phyloP scores from a whole-genome alignment of 2,329 filamentous ascomycete species.

The Teratosphaeria gauchensis region DNA sequence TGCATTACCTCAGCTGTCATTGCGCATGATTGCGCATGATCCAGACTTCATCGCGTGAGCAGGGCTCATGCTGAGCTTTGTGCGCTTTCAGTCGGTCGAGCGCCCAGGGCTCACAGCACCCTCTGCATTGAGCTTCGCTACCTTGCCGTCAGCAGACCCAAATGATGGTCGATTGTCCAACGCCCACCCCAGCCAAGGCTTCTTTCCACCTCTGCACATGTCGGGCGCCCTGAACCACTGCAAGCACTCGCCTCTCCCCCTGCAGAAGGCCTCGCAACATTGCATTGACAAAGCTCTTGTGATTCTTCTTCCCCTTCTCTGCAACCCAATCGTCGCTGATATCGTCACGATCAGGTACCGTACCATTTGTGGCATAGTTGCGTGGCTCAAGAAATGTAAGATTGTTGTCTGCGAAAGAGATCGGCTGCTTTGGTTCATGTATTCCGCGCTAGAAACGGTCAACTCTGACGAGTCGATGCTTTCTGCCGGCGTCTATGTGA shows the following conservation, averaged over 20 bases:
- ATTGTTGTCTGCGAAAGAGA: slow-evolving; percentile 26
- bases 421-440: slow-evolving; percentile 26
- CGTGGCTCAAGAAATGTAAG: slow-evolving; percentile 23
- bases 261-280: slow-evolving; percentile 24
- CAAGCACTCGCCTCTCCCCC: slow-evolving; percentile 23
- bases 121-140: slow-evolving; percentile 14
- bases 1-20: too few relatives aligned
- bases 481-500: slow-evolving; percentile 16
- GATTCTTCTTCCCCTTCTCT: not conserved
- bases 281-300: slow-evolving; percentile 5
- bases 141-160: slow-evolving; percentile 6
- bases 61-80: not conserved
- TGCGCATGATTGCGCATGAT: not conserved
- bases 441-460: slow-evolving; percentile 23
- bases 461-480: slow-evolving; percentile 14
- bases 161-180: slow-evolving; percentile 6
- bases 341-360: slow-evolving; percentile 28
- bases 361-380: slow-evolving; percentile 11
- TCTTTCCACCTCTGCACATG: slow-evolving; percentile 26
- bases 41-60: not conserved
- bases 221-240: slow-evolving; percentile 28
- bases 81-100: slow-evolving; percentile 19
- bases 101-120: slow-evolving; percentile 24
- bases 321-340: slow-evolving; percentile 17
- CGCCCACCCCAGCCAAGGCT: slow-evolving; percentile 17